A percentile compares a stretch with the other conserved stretches of the same genome.
Evolutionary conservation across 331 rosid species (phyloP).

Genomic region (Quercus tomentella): DNA sequence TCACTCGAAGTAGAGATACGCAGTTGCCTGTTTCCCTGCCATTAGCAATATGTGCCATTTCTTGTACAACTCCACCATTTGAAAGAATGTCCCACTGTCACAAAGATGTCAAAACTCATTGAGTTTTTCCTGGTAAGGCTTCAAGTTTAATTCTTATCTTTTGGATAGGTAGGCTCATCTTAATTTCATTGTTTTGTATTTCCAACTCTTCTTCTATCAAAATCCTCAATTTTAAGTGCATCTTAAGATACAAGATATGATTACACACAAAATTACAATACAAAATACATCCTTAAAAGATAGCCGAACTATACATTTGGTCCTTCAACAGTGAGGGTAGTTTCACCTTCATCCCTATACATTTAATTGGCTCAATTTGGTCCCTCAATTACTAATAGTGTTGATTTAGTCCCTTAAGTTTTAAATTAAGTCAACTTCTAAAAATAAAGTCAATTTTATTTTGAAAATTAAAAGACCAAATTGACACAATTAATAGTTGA

Average conservation of each 20-base stretch:
- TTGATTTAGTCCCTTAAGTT: no score
- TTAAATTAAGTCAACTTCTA: no score
- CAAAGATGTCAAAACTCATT: not conserved
- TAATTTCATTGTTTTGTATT: not conserved
- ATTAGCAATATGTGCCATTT: conserved; percentile 96
- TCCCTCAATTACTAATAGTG: no score
- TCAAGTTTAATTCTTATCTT: not conserved
- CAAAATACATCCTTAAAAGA: not conserved
- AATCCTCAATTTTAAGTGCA: not conserved
- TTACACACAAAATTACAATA: not conserved
- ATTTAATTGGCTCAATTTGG: no score
- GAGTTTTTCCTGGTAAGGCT: not conserved
- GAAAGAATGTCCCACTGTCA: conserved; percentile 97
- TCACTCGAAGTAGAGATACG: conserved; percentile 83
- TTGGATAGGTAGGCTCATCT: not conserved
- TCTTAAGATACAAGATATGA: not conserved
- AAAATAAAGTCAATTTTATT: no score
- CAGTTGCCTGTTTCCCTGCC: conserved; percentile 92
- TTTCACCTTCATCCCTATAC: no score
- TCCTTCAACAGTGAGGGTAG: no score
- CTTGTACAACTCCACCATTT: conserved; percentile 88
- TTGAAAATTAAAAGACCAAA: no score
- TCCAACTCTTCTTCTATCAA: not conserved
- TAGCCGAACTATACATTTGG: no score
- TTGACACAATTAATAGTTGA: no score